Conservation (phyloP, 179 eudicot species). For the Pouteria campechiana region DNA sequence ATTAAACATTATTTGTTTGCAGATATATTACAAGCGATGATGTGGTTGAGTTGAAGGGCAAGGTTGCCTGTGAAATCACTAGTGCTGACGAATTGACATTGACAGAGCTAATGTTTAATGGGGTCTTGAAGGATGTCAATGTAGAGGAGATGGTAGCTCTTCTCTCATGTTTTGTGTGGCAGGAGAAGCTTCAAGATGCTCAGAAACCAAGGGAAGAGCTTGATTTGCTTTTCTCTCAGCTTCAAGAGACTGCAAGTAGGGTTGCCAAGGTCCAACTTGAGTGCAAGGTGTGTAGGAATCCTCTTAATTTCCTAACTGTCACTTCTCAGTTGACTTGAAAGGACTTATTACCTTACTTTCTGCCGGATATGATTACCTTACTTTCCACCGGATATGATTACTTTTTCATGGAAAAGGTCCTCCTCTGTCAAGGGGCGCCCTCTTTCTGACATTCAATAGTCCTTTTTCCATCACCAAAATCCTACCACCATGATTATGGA, state of each 20-base stretch:
- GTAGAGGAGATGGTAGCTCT: slow-evolving; percentile 92
- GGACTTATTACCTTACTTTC: neutral
- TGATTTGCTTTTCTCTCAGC: slow-evolving; percentile 58
- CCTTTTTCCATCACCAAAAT: too few relatives aligned
- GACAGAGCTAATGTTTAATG: slow-evolving; percentile 89
- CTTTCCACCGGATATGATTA: too few relatives aligned
- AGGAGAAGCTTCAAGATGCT: slow-evolving; percentile 88
- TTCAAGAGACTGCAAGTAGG: slow-evolving; percentile 80
- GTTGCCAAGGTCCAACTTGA: slow-evolving; percentile 92
- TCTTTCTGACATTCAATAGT: too few relatives aligned
- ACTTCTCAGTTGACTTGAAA: neutral
- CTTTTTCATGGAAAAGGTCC: too few relatives aligned
- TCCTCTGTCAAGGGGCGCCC: too few relatives aligned
- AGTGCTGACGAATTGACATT: slow-evolving; percentile 93
- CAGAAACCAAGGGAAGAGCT: slow-evolving; percentile 92
- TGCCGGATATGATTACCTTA: too few relatives aligned
- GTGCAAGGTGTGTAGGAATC: slow-evolving; percentile 53
- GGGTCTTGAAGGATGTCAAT: slow-evolving; percentile 72
- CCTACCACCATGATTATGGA: too few relatives aligned
- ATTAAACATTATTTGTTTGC: too few relatives aligned
- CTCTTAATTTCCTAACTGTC: neutral
- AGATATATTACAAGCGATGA: slow-evolving; percentile 79
- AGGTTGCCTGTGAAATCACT: slow-evolving; percentile 94
- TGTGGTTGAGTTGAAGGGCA: slow-evolving; percentile 91
- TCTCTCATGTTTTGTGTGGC: slow-evolving; percentile 94